phyloP scores from a whole-genome alignment of 2,329 filamentous ascomycete genomes.

The Xylariaceae sp. region DNA sequence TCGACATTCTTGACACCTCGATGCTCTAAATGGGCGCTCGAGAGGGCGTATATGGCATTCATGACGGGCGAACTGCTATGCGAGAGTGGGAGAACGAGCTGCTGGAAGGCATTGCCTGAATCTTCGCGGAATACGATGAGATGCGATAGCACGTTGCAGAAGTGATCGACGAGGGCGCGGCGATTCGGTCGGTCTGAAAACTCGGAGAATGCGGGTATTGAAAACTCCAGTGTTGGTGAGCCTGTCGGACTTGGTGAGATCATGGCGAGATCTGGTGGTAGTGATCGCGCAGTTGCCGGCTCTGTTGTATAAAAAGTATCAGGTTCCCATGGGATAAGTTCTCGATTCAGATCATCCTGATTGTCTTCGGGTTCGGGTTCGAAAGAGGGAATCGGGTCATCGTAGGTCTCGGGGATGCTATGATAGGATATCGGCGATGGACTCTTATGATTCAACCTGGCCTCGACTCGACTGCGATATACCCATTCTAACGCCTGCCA shows the following conservation, averaged over 20 bases:
- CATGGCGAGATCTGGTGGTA: constrained; percentile 38
- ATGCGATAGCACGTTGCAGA: constrained; percentile 59
- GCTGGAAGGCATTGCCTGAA: constrained; percentile 57
- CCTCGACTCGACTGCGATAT: constrained; percentile 23
- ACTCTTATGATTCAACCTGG: not conserved
- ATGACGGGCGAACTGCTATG: constrained; percentile 56
- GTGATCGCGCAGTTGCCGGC: constrained; percentile 23
- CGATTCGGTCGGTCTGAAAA: constrained; percentile 51
- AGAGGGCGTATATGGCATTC: constrained; percentile 78
- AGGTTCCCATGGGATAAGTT: constrained; percentile 23
- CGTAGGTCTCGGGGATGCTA: not conserved
- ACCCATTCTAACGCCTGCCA: constrained; percentile 22
- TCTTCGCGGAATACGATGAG: constrained; percentile 62
- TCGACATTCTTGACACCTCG: constrained; percentile 49
- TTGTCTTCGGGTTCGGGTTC: constrained; percentile 13
- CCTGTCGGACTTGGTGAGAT: constrained; percentile 36
- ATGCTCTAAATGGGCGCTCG: constrained; percentile 77
- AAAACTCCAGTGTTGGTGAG: constrained; percentile 47
- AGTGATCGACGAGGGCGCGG: constrained; percentile 55
- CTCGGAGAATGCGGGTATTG: constrained; percentile 49
- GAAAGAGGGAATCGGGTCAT: constrained; percentile 4
- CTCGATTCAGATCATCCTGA: constrained; percentile 12
- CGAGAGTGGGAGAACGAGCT: constrained; percentile 56
- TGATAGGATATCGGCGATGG: constrained; percentile 13
- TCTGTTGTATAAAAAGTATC: constrained; percentile 17